Conservation (phyloP, 78 protist genomes). For the Polysphondylium violaceum region DNA sequence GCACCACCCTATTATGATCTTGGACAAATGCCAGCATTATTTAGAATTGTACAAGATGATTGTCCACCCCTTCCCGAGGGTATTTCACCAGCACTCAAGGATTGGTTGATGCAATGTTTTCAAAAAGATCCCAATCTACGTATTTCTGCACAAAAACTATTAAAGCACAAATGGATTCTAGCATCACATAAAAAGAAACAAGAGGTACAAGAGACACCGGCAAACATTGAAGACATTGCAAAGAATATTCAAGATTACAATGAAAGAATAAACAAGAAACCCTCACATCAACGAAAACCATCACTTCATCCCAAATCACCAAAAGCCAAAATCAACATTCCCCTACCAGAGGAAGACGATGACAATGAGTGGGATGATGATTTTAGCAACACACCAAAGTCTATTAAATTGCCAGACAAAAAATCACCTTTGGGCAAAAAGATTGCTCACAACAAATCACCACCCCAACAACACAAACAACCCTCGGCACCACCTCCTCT, state of each 20-base stretch:
- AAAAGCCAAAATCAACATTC: conserved; percentile 27
- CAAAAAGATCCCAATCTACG: conserved; percentile 93
- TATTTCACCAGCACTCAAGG: conserved; percentile 86
- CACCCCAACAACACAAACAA: not conserved
- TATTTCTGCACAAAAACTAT: conserved; percentile 86
- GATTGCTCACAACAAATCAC: not conserved
- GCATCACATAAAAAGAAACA: conserved; percentile 26
- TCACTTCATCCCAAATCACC: conserved; percentile 70
- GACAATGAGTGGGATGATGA: conserved; percentile 80
- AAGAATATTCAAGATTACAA: conserved; percentile 75
- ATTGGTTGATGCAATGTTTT: conserved; percentile 93
- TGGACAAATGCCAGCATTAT: conserved; percentile 96
- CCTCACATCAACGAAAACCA: conserved; percentile 59
- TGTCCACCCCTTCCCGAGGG: conserved; percentile 96
- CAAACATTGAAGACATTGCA: conserved; percentile 77
- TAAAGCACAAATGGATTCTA: conserved; percentile 91
- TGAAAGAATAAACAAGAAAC: conserved; percentile 55
- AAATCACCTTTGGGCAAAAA: conserved; percentile 1
- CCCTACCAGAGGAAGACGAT: conserved; percentile 70
- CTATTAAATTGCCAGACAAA: conserved; percentile 61
- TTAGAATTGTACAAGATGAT: conserved; percentile 97
- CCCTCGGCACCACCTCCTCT: conserved; percentile 12
- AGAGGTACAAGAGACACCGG: conserved; percentile 20
- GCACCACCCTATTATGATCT: conserved; percentile 97
- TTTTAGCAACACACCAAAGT: conserved; percentile 63